A percentile compares a stretch with the other conserved stretches of the same genome.
Conservation (phyloP, 2,329 filamentous ascomycete species). For the Botrytis fragariae region DNA sequence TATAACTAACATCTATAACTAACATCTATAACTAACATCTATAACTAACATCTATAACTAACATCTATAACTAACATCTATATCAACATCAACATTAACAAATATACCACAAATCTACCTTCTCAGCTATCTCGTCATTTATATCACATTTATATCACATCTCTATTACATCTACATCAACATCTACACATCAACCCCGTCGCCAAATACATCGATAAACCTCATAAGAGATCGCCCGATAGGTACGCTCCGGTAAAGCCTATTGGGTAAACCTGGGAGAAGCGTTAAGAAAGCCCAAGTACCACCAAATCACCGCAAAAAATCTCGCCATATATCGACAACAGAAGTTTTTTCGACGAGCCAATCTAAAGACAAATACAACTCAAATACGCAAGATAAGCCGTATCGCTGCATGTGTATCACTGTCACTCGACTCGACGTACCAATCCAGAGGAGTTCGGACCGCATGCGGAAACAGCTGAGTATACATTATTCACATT, state of each 20-base stretch:
- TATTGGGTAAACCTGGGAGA: not conserved
- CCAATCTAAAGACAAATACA: not conserved
- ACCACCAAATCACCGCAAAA: not conserved
- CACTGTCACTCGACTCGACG: not conserved
- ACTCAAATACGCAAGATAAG: not conserved
- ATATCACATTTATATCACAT: not conserved
- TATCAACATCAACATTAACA: no score
- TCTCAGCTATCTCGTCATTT: no score
- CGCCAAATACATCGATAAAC: not conserved
- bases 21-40: no score
- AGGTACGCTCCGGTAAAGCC: not conserved
- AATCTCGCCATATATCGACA: not conserved
- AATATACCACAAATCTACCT: no score
- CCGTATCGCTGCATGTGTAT: not conserved
- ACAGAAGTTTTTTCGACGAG: not conserved
- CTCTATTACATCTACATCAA: not conserved
- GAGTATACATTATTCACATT: not conserved
- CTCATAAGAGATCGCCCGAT: not conserved
- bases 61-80: no score
- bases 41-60: no score
- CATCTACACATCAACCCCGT: not conserved
- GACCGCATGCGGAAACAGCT: not conserved
- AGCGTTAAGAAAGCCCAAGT: not conserved
- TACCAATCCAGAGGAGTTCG: not conserved
- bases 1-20: no score